phyloP scores from a whole-genome alignment of 2,329 filamentous ascomycete genomes.

The Alternaria gansuensis region DNA sequence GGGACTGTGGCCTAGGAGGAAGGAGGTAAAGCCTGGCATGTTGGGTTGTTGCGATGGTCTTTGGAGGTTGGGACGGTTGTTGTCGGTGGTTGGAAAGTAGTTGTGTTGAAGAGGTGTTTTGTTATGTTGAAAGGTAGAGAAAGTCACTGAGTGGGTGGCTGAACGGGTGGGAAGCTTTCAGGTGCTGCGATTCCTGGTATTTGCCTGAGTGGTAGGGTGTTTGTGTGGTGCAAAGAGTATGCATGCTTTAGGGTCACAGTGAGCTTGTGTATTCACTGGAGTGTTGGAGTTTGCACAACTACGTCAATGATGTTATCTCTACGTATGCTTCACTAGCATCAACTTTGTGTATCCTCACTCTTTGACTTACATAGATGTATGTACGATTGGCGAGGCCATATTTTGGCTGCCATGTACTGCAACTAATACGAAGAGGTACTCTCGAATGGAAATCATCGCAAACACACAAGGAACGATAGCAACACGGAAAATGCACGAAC shows the following conservation, averaged over 20 bases:
- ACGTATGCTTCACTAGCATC: background rate
- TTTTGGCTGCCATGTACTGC: too few relatives aligned
- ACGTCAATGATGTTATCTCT: background rate
- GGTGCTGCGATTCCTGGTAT: background rate
- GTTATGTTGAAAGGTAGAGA: background rate
- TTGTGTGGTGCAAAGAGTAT: background rate
- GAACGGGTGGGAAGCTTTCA: background rate
- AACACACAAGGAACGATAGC: background rate
- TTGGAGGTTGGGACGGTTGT: background rate
- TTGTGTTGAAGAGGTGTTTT: background rate
- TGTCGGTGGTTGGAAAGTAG: background rate
- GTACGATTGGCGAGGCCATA: too few relatives aligned
- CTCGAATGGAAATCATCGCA: too few relatives aligned
- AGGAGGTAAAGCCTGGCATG: constrained; percentile 14
- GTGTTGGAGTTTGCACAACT: background rate
- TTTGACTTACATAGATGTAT: too few relatives aligned
- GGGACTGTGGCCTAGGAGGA: background rate
- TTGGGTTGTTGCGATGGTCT: background rate
- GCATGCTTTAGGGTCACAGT: background rate
- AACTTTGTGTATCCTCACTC: too few relatives aligned
- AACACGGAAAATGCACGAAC: background rate
- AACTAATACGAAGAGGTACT: too few relatives aligned
- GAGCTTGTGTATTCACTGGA: background rate
- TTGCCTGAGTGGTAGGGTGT: background rate
- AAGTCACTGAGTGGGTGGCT: background rate